phyloP scores from a whole-genome alignment of 1,284 basidiomycete genomes.

The Rhodofomes roseus region DNA sequence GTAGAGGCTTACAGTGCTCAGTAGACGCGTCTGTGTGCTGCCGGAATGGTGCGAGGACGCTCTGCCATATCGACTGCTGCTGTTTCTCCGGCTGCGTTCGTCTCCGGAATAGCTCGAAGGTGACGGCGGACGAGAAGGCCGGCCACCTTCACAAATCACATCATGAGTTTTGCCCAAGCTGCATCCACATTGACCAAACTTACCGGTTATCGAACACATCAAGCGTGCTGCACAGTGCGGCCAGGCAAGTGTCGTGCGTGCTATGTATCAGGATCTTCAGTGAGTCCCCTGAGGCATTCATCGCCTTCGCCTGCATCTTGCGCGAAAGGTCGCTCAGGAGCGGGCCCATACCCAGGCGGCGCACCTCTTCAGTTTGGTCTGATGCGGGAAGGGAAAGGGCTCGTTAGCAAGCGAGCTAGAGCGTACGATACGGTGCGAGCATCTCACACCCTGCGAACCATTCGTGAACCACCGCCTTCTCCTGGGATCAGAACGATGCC shows the following conservation, averaged over 20 bases:
- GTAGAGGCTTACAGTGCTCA: conserved; percentile 41
- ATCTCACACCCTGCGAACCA: conserved; percentile 62
- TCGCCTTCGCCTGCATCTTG: conserved; percentile 58
- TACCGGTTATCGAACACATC: conserved; percentile 76
- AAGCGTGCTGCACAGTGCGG: conserved; percentile 63
- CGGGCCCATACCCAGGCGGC: conserved; percentile 74
- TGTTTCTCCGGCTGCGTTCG: conserved; percentile 1
- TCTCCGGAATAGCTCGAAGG: conserved; percentile 67
- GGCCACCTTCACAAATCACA: conserved; percentile 53
- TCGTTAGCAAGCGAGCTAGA: background rate
- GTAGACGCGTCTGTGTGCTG: conserved; percentile 10
- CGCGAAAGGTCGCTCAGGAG: conserved; percentile 59
- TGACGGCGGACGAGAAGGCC: conserved; percentile 67
- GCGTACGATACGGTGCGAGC: conserved; percentile 2
- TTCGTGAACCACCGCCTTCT: conserved; percentile 71
- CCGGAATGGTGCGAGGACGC: conserved; percentile 23
- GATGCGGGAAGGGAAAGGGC: background rate
- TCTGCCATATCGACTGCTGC: conserved; percentile 27
- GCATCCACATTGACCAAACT: conserved; percentile 13
- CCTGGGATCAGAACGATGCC: conserved; percentile 36
- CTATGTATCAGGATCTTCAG: conserved; percentile 65
- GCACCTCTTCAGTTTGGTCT: conserved; percentile 75
- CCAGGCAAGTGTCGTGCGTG: conserved; percentile 77
- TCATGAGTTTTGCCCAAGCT: background rate
- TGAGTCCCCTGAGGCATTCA: conserved; percentile 40